Conservation (phyloP, 257 asterid species). For the Nicotiana noctiflora region DNA sequence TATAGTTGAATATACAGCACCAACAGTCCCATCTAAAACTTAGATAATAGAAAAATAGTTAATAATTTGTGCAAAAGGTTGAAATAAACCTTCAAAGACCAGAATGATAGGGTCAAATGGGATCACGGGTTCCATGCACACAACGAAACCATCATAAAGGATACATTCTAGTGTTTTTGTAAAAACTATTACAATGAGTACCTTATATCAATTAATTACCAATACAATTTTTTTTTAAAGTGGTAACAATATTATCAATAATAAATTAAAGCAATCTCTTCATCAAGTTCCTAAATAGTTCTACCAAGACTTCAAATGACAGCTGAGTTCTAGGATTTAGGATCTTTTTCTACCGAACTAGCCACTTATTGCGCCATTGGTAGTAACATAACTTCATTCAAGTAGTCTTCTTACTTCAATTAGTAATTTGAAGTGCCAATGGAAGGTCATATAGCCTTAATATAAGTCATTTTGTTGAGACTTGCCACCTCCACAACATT, state of each 20-base stretch:
- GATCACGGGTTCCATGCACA: neutral
- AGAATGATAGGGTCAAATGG: neutral
- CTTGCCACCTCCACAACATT: neutral
- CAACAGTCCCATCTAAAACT: slow-evolving; percentile 1
- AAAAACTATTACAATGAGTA: neutral
- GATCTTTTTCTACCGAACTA: neutral
- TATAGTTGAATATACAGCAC: neutral
- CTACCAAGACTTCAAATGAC: neutral
- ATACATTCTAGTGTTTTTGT: neutral
- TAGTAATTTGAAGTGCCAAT: neutral
- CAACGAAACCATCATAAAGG: neutral
- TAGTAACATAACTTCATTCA: neutral
- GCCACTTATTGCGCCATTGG: neutral
- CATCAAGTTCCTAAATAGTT: neutral
- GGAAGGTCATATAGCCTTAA: neutral
- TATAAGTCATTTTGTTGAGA: neutral
- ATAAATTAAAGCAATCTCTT: neutral
- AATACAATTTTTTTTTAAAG: too few species aligned
- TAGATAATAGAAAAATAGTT: neutral
- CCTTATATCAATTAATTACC: neutral
- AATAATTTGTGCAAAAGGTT: neutral
- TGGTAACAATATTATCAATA: neutral
- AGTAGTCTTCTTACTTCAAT: neutral
- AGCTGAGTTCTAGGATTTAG: neutral
- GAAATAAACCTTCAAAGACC: neutral